Conservation (phyloP, 345 rosid genomes). For the Lepidium didymum region DNA sequence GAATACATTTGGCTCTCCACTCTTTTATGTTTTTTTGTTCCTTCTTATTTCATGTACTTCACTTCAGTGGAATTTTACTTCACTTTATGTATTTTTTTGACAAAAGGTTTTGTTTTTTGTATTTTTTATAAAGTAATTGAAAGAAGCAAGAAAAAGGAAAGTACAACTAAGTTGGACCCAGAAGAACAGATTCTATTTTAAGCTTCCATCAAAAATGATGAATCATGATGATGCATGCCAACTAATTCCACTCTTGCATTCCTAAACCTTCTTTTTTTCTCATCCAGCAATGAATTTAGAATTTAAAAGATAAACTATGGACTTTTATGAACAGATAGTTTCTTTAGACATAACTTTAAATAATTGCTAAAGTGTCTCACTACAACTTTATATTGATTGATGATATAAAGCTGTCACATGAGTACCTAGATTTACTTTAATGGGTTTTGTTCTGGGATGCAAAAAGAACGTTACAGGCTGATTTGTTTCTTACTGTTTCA, state of each 20-base stretch:
- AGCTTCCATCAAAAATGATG: conserved; percentile 12
- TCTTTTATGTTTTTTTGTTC: not conserved
- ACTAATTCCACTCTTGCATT: conserved; percentile 22
- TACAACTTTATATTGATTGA: not conserved
- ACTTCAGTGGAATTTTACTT: not conserved
- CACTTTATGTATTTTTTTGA: not conserved
- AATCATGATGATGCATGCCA: conserved; percentile 29
- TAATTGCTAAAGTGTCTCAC: not conserved
- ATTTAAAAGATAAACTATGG: not conserved
- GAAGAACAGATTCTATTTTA: not conserved
- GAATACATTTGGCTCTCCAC: conserved; percentile 4
- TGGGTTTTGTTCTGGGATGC: not conserved
- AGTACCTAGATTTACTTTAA: conserved; percentile 13
- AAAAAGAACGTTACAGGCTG: not conserved
- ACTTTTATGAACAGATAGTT: not conserved
- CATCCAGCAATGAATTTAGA: not conserved
- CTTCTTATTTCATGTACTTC: not conserved
- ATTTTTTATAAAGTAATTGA: not conserved
- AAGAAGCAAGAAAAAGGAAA: not conserved
- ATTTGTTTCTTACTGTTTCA: conserved; percentile 13
- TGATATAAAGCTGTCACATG: not conserved
- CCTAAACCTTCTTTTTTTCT: conserved; percentile 10
- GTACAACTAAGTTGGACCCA: conserved; percentile 24
- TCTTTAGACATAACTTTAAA: not conserved
- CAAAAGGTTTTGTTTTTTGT: not conserved